phyloP scores from a whole-genome alignment of 2,329 filamentous ascomycete species.

The Stemphylium lycopersici region DNA sequence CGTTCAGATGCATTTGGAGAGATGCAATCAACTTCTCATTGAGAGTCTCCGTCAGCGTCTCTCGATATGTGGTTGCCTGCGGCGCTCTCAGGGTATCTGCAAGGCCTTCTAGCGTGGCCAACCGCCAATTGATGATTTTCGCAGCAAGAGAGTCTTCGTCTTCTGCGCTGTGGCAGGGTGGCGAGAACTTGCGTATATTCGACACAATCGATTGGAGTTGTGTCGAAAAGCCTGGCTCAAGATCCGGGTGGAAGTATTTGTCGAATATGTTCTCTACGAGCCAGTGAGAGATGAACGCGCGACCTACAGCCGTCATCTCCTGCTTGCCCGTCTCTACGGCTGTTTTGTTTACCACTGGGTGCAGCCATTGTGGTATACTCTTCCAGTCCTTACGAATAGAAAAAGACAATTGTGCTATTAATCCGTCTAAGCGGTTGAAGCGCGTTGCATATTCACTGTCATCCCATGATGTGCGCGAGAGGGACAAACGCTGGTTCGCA shows the following conservation, averaged over 20 bases:
- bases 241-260: conserved; percentile 86
- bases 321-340: conserved; percentile 87
- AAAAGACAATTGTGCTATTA: conserved; percentile 93
- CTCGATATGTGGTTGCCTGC: conserved; percentile 69
- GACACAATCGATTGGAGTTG: conserved; percentile 86
- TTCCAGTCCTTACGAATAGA: conserved; percentile 96
- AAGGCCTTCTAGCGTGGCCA: conserved; percentile 92
- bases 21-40: conserved; percentile 73
- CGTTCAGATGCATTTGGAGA: conserved; percentile 74
- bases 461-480: conserved; percentile 91
- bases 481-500: conserved; percentile 91
- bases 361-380: conserved; percentile 78
- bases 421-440: conserved; percentile 89
- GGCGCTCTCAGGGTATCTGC: conserved; percentile 70
- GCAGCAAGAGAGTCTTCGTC: conserved; percentile 86
- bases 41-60: conserved; percentile 61
- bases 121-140: conserved; percentile 90
- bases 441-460: conserved; percentile 91
- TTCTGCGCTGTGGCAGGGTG: conserved; percentile 76
- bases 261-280: conserved; percentile 90
- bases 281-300: conserved; percentile 88
- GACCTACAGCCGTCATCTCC: conserved; percentile 95
- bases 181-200: conserved; percentile 80
- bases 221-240: conserved; percentile 76
- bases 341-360: conserved; percentile 79